Percentiles rank a stretch among this genome's conserved stretches.
Evolutionary conservation across 352 stramenopile genomes (phyloP).

Genomic region (Phytophthora litchii): DNA sequence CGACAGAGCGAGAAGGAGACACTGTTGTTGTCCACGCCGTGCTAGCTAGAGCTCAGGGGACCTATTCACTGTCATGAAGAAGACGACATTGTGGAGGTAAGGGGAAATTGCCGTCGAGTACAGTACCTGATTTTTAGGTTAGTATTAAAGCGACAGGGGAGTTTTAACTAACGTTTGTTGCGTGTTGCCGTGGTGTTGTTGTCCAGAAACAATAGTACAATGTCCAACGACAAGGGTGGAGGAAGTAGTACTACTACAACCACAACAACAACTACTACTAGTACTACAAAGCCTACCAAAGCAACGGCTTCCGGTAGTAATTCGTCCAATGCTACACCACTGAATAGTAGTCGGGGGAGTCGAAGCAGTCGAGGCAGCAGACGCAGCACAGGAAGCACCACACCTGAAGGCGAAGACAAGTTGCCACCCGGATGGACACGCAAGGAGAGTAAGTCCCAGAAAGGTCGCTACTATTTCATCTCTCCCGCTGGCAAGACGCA

Average conservation of each 20-base stretch:
- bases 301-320: constrained; percentile 10
- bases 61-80: constrained; percentile 35
- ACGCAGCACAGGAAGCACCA: constrained; percentile 31
- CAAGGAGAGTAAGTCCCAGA: constrained; percentile 89
- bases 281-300: constrained; percentile 15
- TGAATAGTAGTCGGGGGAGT: constrained; percentile 26
- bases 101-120: not conserved
- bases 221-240: constrained; percentile 17
- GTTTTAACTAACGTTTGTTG: constrained; percentile 4
- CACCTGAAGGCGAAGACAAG: constrained; percentile 36
- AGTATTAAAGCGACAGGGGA: constrained; percentile 13
- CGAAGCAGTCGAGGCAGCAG: constrained; percentile 27
- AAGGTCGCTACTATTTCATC: constrained; percentile 88
- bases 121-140: constrained; percentile 18
- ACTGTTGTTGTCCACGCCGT: not conserved
- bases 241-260: constrained; percentile 9
- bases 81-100: constrained; percentile 40
- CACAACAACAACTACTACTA: constrained; percentile 2
- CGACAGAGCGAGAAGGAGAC: constrained; percentile 11
- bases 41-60: constrained; percentile 5
- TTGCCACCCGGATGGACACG: constrained; percentile 78
- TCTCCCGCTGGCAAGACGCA: constrained; percentile 82
- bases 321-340: constrained; percentile 14
- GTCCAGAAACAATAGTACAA: constrained; percentile 23
- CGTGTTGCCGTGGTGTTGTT: not conserved